A percentile compares a stretch with the other conserved stretches of the same genome.
These are phyloP conservation scores for Amylostereum areolatum DNA, from an alignment of 1,284 basidiomycete species.

Conservation along the genomic window DNA sequence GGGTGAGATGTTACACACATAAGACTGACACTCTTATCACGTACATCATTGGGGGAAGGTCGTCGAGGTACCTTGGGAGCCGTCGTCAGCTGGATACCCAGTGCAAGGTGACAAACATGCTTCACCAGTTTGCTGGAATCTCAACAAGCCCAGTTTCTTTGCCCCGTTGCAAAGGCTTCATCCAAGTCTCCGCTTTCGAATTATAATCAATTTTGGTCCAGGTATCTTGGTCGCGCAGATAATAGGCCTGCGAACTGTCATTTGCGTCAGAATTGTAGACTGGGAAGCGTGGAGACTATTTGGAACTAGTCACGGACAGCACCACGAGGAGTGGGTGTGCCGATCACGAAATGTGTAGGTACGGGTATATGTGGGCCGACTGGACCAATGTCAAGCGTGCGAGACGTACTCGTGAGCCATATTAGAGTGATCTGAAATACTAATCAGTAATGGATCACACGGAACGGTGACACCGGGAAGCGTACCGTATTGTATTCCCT, in stretches of 20 bases:
- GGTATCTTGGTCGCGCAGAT: conserved; percentile 59
- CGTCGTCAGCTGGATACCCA: background rate
- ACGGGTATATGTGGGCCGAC: too few relatives aligned
- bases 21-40: conserved; percentile 7
- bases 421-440: conserved; percentile 54
- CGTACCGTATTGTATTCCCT: conserved; percentile 71
- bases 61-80: conserved; percentile 48
- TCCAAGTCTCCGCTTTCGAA: conserved; percentile 60
- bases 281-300: too few relatives aligned
- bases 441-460: background rate
- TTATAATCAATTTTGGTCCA: conserved; percentile 76
- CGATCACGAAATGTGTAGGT: too few relatives aligned
- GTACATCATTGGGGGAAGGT: conserved; percentile 68
- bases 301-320: too few relatives aligned
- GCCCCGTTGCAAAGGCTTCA: conserved; percentile 66
- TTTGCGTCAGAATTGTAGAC: conserved; percentile 6
- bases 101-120: conserved; percentile 1
- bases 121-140: conserved; percentile 66
- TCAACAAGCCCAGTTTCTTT: conserved; percentile 67
- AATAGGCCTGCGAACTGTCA: conserved; percentile 64
- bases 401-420: conserved; percentile 54
- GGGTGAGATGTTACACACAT: background rate
- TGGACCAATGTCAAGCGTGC: too few relatives aligned
- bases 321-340: too few relatives aligned
- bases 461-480: background rate